Evolutionary conservation across 345 rosid genomes (phyloP), one percentile per base, ranked within the genome.

Genomic region (Jatropha curcas): DNA sequence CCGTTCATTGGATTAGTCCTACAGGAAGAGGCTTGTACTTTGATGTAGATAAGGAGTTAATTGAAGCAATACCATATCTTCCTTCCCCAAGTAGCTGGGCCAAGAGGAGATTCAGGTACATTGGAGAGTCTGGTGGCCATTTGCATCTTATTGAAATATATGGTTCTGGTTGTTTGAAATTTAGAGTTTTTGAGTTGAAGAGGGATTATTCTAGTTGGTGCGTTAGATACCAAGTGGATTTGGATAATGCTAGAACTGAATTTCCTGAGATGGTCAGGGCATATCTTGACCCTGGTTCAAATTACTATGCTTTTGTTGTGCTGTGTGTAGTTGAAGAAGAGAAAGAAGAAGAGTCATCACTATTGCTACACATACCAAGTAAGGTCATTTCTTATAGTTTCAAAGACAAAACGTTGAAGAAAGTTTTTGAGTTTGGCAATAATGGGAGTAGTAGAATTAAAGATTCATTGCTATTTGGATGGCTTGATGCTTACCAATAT

Each of bases 1-100:
- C 60, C 4, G 31, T 80, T 60, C 83, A 80, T 14, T 80, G 83
- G 83, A 65, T 80, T 13, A 76, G 77, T 67, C 80, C 77, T 6
- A 62, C 68, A 4, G 73, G 80, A 22, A 52, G 73, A 13, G 60
- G 75, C 28, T 50, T 80, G 45, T 69, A 25, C 48, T 76, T 80
- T n/a, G 72, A 80, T 69, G 20, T 80, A 13, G 41, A 51, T 20
- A 69, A 43, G 11, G 80, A 76, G 62, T 45, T n/a, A 17, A 39
- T 68, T 25, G 17, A 65, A 46, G 20, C 7, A 4, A 63, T 80
- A 64, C 83, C 80, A 1, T 35, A 11, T 1, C 60, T 60, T 33
- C 80, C 77, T 7, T 25, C 48, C 43, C 27, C 74, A 2, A 27
- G 65, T 28, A 31, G 65, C 37, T 53, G 76, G 57, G 77, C 72